Percentiles rank a stretch among this genome's conserved stretches.
phyloP scores from a whole-genome alignment of 129 eudicot species.

The Arctium minus region DNA sequence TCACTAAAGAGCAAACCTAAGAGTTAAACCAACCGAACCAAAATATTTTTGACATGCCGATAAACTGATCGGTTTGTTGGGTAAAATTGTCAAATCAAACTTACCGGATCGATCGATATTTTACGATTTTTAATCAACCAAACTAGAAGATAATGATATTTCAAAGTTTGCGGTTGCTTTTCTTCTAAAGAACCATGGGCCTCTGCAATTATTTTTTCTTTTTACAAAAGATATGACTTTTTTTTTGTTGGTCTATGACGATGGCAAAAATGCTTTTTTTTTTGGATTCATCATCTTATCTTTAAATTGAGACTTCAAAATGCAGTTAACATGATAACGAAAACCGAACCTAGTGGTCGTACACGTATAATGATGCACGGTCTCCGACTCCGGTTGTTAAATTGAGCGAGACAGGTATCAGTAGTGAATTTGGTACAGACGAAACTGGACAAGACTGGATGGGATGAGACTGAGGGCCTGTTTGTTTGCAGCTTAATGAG shows the following conservation, averaged over 20 bases:
- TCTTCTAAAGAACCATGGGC: slow-evolving; percentile 16
- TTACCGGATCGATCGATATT: neutral
- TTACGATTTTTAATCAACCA: neutral
- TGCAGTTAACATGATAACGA: slow-evolving; percentile 10
- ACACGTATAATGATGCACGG: neutral
- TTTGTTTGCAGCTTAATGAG: too few species aligned
- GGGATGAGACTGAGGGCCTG: too few species aligned
- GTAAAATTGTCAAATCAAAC: neutral
- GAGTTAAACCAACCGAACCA: neutral
- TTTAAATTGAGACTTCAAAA: slow-evolving; percentile 1
- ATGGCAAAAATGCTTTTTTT: slow-evolving; percentile 15
- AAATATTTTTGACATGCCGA: neutral
- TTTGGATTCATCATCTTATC: slow-evolving; percentile 25
- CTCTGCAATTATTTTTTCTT: slow-evolving; percentile 30
- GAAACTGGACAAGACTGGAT: too few species aligned
- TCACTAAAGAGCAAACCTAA: neutral
- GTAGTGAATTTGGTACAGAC: too few species aligned
- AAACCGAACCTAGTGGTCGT: neutral
- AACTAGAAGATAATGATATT: slow-evolving; percentile 9
- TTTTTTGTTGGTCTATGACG: slow-evolving; percentile 10
- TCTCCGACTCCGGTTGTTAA: too few species aligned
- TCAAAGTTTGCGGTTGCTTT: slow-evolving; percentile 24
- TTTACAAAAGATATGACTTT: slow-evolving; percentile 22
- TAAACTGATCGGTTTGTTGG: neutral
- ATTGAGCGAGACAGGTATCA: too few species aligned